A percentile compares a stretch with the other conserved stretches of the same genome.
Evolutionary conservation across 805 yeast species (phyloP).

Genomic region (Candida broadrunensis): DNA sequence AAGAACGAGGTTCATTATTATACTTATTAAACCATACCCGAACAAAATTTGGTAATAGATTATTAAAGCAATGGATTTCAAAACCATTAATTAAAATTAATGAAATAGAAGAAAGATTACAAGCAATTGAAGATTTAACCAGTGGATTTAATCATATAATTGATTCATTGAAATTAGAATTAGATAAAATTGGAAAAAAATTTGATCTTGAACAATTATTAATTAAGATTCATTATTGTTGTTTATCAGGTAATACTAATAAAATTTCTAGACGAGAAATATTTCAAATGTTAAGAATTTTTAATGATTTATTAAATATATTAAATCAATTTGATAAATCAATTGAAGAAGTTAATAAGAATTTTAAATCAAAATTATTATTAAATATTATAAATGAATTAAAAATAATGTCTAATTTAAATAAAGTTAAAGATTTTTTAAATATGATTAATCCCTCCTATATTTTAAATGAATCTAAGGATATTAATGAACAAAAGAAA

Average conservation of each 20-base stretch:
- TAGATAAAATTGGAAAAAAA: constrained; percentile 22
- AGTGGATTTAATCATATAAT: constrained; percentile 28
- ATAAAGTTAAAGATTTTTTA: constrained; percentile 34
- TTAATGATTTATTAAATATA: constrained; percentile 22
- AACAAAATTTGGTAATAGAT: constrained; percentile 72
- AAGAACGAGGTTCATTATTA: constrained; percentile 64
- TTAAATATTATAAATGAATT: constrained; percentile 35
- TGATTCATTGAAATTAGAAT: constrained; percentile 25
- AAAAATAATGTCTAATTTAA: constrained; percentile 23
- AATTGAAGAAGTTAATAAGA: constrained; percentile 22
- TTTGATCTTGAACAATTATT: constrained; percentile 33
- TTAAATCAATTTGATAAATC: constrained; percentile 32
- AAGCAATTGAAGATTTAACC: constrained; percentile 45
- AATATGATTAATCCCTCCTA: constrained; percentile 50
- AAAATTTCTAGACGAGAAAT: constrained; percentile 32
- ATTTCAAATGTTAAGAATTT: constrained; percentile 25
- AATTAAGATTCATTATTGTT: constrained; percentile 36
- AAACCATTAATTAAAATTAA: constrained; percentile 60
- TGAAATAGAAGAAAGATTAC: constrained; percentile 57
- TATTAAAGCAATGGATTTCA: constrained; percentile 69
- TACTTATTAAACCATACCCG: constrained; percentile 82
- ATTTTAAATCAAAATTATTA: constrained; percentile 35
- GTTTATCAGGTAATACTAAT: constrained; percentile 3
- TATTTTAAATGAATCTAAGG: constrained; percentile 49
- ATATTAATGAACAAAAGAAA: constrained; percentile 41